Conservation (phyloP, 148 eudicot genomes). For the Pharnaceum exiguum region DNA sequence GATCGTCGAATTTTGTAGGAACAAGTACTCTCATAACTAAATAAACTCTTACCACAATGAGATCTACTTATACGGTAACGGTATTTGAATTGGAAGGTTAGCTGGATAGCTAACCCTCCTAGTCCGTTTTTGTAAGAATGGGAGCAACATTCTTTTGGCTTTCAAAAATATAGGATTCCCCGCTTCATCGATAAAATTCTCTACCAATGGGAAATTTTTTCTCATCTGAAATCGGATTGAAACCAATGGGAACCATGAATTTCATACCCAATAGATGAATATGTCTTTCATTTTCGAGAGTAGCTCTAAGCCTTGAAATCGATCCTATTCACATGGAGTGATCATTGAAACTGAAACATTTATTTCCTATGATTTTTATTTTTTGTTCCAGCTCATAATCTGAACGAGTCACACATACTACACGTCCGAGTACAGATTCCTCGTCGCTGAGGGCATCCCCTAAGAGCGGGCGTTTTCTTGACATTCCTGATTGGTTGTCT, state of each 20-base stretch:
- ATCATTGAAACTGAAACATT: not conserved
- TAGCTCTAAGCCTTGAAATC: not conserved
- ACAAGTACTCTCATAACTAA: too few relatives aligned
- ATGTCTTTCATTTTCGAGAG: not conserved
- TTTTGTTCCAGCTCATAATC: too few relatives aligned
- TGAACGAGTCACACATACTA: too few relatives aligned
- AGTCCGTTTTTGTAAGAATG: not conserved
- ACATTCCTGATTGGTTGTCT: constrained; percentile 2
- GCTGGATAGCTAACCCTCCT: not conserved
- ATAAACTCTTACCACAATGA: too few relatives aligned
- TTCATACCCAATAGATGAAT: not conserved
- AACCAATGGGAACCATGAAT: not conserved
- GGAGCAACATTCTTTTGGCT: not conserved
- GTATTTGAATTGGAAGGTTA: too few relatives aligned
- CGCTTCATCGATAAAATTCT: not conserved
- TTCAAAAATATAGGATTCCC: not conserved
- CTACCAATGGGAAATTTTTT: not conserved
- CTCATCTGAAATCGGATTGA: not conserved
- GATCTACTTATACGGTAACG: too few relatives aligned
- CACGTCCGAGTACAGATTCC: too few relatives aligned
- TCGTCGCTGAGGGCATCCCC: constrained; percentile 2
- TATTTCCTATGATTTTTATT: not conserved
- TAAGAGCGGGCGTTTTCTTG: constrained; percentile 1
- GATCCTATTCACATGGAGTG: not conserved
- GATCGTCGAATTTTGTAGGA: too few relatives aligned